Conservation (phyloP, 768 basidiomycete species). For the Tephrocybe sp. region DNA sequence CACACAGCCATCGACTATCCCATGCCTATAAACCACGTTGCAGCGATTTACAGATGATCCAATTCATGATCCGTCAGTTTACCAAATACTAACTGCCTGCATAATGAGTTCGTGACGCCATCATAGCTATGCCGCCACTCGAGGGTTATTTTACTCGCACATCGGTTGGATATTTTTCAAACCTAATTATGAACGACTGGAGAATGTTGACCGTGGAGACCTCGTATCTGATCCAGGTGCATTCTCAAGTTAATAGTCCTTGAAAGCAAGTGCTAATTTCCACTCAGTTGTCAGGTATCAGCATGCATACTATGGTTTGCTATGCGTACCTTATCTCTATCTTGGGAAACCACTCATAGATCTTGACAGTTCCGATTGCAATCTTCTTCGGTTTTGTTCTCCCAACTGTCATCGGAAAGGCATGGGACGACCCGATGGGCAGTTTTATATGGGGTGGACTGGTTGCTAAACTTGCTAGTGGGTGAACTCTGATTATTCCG, state of each 20-base stretch:
- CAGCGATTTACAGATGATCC: slow-evolving; percentile 74
- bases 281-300: slow-evolving; percentile 52
- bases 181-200: slow-evolving; percentile 61
- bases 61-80: slow-evolving; percentile 59
- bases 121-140: slow-evolving; percentile 67
- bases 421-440: slow-evolving; percentile 67
- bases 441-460: slow-evolving; percentile 73
- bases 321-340: not conserved
- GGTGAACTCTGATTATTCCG: slow-evolving; percentile 19
- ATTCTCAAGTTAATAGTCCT: slow-evolving; percentile 9
- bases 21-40: not conserved
- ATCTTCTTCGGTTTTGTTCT: slow-evolving; percentile 57
- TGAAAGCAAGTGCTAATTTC: not conserved
- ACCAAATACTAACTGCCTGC: not conserved
- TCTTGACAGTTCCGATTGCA: slow-evolving; percentile 53
- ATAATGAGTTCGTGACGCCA: not conserved
- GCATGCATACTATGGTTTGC: slow-evolving; percentile 63
- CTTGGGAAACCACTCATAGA: not conserved
- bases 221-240: slow-evolving; percentile 68
- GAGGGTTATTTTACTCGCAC: slow-evolving; percentile 74
- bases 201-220: slow-evolving; percentile 65
- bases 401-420: slow-evolving; percentile 53
- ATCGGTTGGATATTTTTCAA: slow-evolving; percentile 89
- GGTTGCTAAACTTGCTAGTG: slow-evolving; percentile 60
- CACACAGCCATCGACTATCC: not conserved